These are phyloP conservation scores for Thalia dealbata DNA, from an alignment of 176 grass and related monocot species.

Conservation along the genomic window DNA sequence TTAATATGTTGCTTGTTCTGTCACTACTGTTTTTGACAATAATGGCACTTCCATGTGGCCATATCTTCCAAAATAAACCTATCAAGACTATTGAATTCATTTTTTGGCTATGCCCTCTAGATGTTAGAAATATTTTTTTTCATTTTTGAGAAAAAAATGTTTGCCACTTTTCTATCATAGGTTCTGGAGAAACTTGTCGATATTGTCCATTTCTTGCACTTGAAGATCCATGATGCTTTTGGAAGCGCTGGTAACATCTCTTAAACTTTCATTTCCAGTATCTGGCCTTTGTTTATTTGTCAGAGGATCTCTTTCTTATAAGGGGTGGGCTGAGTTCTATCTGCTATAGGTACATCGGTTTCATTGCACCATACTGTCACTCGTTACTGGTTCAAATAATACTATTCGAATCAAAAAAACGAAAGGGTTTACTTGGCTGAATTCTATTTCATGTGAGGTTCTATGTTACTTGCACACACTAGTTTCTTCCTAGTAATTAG, in stretches of 20 bases:
- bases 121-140: background rate
- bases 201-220: slow-evolving; percentile 90
- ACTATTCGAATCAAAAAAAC: background rate
- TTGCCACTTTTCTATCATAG: slow-evolving; percentile 33
- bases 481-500: background rate
- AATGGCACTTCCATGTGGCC: background rate
- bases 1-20: background rate
- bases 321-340: no score
- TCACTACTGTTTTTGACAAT: background rate
- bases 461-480: background rate
- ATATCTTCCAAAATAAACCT: background rate
- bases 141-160: background rate
- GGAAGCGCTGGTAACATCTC: slow-evolving; percentile 44
- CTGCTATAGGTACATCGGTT: no score
- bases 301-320: no score
- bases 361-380: background rate
- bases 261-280: background rate
- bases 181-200: slow-evolving; percentile 96
- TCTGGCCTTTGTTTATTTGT: no score
- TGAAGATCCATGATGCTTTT: slow-evolving; percentile 73
- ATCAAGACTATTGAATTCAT: no score
- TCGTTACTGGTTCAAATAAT: background rate
- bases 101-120: no score
- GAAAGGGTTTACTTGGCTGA: background rate
- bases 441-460: background rate